A percentile compares a stretch with the other conserved stretches of the same genome.
phyloP scores from a whole-genome alignment of 129 eudicot species.

The Chrysanthemum seticuspe region DNA sequence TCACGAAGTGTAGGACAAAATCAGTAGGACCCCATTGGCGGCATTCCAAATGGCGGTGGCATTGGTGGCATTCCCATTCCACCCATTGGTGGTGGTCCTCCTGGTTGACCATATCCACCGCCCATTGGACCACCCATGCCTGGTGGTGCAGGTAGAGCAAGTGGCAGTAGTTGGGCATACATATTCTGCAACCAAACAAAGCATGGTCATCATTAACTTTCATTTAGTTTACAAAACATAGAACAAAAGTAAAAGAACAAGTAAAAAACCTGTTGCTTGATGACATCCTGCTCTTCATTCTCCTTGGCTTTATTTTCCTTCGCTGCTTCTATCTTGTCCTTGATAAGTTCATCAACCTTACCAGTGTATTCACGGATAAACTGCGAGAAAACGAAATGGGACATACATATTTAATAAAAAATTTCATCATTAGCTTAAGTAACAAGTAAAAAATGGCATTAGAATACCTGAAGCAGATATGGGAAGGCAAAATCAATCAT shows the following conservation, averaged over 20 bases:
- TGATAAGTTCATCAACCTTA: conserved; percentile 77
- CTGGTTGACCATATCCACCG: conserved; percentile 54
- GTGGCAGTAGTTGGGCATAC: conserved; percentile 83
- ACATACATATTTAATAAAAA: not conserved
- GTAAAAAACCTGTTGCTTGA: conserved; percentile 67
- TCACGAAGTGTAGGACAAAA: too few relatives aligned
- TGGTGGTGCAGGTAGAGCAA: conserved; percentile 86
- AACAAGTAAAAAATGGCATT: not conserved
- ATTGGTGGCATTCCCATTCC: conserved; percentile 74
- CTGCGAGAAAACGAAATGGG: conserved; percentile 36
- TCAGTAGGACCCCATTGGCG: conserved; percentile 75
- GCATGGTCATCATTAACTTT: conserved; percentile 1
- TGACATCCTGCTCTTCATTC: conserved; percentile 74
- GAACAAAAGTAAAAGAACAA: not conserved
- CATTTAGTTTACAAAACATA: not conserved
- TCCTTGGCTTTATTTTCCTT: conserved; percentile 77
- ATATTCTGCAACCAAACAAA: conserved; percentile 58
- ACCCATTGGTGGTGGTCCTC: conserved; percentile 54
- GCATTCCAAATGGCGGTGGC: conserved; percentile 92
- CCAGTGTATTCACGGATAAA: conserved; percentile 89
- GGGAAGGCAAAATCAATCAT: conserved; percentile 99
- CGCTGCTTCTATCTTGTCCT: conserved; percentile 69
- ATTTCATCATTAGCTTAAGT: not conserved
- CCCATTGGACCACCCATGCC: conserved; percentile 64
- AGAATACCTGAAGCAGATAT: conserved; percentile 77